A percentile compares a stretch with the other conserved stretches of the same genome.
phyloP scores from a whole-genome alignment of 2,329 filamentous ascomycete genomes.

The Thelonectria discophora region DNA sequence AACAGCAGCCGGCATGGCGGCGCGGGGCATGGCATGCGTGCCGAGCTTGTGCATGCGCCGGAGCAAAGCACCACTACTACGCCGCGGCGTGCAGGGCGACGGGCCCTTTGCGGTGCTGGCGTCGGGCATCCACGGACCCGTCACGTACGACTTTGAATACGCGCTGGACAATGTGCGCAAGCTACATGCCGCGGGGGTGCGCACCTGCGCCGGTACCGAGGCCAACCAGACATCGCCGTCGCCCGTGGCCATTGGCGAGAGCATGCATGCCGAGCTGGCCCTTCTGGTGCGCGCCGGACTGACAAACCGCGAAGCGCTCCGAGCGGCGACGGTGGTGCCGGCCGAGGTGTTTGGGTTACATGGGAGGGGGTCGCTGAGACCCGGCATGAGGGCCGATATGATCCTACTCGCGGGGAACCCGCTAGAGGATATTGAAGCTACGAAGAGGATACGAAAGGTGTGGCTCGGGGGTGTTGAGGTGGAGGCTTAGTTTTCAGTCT shows the following conservation, averaged over 20 bases:
- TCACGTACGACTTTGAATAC: conserved; percentile 31
- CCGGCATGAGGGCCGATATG: conserved; percentile 43
- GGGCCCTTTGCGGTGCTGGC: background rate
- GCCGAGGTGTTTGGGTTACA: conserved; percentile 34
- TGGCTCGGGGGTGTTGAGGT: conserved; percentile 43
- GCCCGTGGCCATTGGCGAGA: conserved; percentile 27
- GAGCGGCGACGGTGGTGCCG: conserved; percentile 33
- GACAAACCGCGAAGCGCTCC: conserved; percentile 30
- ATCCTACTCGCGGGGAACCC: conserved; percentile 44
- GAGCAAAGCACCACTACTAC: background rate
- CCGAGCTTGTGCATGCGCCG: conserved; percentile 38
- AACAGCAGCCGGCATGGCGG: conserved; percentile 29
- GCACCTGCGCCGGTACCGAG: conserved; percentile 46
- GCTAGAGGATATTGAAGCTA: conserved; percentile 40
- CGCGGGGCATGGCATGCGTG: conserved; percentile 35
- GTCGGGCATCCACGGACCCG: background rate
- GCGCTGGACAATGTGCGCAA: conserved; percentile 38
- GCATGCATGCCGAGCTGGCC: conserved; percentile 37
- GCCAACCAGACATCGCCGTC: conserved; percentile 31
- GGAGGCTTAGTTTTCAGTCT: no score
- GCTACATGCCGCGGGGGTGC: conserved; percentile 41
- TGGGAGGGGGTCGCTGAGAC: conserved; percentile 39
- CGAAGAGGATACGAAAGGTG: conserved; percentile 37
- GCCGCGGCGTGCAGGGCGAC: background rate
- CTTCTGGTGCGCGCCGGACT: conserved; percentile 35